Percentiles rank a stretch among this genome's conserved stretches.
Evolutionary conservation across 2,329 filamentous ascomycete genomes (phyloP).

Genomic region (Sarocladium strictum): DNA sequence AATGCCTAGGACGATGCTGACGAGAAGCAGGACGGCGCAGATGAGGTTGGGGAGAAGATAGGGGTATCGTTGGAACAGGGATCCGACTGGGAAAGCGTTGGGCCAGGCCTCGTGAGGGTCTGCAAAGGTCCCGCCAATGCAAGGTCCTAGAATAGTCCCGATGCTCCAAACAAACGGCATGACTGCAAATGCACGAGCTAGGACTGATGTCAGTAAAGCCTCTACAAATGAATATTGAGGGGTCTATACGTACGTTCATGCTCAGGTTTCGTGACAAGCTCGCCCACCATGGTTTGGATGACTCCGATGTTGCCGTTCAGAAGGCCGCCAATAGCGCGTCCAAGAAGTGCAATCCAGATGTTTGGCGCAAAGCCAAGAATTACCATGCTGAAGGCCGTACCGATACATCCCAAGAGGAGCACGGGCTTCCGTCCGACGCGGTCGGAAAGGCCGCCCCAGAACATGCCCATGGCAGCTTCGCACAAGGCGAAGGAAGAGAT

Average conservation of each 20-base stretch:
- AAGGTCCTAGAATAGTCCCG: conserved; percentile 82
- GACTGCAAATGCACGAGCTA: conserved; percentile 77
- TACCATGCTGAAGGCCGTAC: conserved; percentile 77
- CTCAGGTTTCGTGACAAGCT: conserved; percentile 75
- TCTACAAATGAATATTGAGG: conserved; percentile 9
- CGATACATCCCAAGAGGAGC: conserved; percentile 71
- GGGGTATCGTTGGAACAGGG: conserved; percentile 72
- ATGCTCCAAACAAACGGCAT: conserved; percentile 96
- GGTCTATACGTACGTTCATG: conserved; percentile 65
- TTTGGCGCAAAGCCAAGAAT: conserved; percentile 77
- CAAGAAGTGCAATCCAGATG: conserved; percentile 76
- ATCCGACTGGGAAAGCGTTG: conserved; percentile 56
- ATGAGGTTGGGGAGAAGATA: conserved; percentile 87
- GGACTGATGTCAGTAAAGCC: conserved; percentile 14
- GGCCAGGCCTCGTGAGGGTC: conserved; percentile 73
- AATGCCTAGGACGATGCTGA: conserved; percentile 77
- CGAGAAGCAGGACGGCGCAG: conserved; percentile 67
- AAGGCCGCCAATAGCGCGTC: conserved; percentile 70
- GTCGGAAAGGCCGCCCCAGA: conserved; percentile 82
- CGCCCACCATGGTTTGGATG: conserved; percentile 88
- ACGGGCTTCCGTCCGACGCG: conserved; percentile 79
- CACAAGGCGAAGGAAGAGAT: conserved; percentile 81
- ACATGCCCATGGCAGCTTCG: conserved; percentile 79
- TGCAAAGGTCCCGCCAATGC: conserved; percentile 81
- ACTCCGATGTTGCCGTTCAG: conserved; percentile 90